Percentiles rank a stretch among this genome's conserved stretches.
phyloP scores from a whole-genome alignment of 192 early-diverging fungal genomes.

The Chytriomyces confervae region DNA sequence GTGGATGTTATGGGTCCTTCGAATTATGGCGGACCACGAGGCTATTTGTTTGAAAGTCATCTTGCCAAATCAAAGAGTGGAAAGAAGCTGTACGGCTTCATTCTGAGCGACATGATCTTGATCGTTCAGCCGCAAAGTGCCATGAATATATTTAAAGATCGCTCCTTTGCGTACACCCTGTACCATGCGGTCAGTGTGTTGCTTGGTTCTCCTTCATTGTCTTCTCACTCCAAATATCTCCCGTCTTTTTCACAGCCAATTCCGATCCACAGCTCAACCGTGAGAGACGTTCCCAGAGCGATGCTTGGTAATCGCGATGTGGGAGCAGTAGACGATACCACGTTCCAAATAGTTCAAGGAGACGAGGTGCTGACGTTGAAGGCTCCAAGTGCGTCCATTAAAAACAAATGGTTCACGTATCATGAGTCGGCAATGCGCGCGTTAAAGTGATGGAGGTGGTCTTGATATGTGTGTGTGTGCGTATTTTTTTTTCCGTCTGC shows the following conservation, averaged over 20 bases:
- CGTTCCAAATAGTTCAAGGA: conserved; percentile 67
- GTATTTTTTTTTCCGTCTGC: no score
- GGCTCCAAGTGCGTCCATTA: conserved; percentile 56
- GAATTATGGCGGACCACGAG: conserved; percentile 59
- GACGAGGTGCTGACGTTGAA: conserved; percentile 61
- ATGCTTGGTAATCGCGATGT: conserved; percentile 37
- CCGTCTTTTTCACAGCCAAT: conserved; percentile 34
- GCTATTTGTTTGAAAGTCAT: conserved; percentile 73
- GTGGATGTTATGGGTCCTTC: conserved; percentile 66
- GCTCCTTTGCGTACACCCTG: conserved; percentile 38
- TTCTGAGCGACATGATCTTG: conserved; percentile 64
- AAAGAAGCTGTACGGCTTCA: conserved; percentile 70
- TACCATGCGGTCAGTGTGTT: conserved; percentile 52
- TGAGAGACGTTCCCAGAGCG: conserved; percentile 41
- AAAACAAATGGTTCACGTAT: conserved; percentile 62
- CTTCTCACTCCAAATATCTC: background rate
- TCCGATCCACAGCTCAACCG: conserved; percentile 43
- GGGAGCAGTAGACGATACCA: conserved; percentile 52
- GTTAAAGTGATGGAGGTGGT: background rate
- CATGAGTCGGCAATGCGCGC: conserved; percentile 15
- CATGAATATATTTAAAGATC: conserved; percentile 29
- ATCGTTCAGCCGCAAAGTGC: conserved; percentile 54
- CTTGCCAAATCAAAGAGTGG: conserved; percentile 80
- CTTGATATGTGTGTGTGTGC: no score
- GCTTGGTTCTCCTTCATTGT: background rate